These are phyloP conservation scores for Penicillium sp. DNA, from an alignment of 2,329 filamentous ascomycete species.

Conservation along the genomic window DNA sequence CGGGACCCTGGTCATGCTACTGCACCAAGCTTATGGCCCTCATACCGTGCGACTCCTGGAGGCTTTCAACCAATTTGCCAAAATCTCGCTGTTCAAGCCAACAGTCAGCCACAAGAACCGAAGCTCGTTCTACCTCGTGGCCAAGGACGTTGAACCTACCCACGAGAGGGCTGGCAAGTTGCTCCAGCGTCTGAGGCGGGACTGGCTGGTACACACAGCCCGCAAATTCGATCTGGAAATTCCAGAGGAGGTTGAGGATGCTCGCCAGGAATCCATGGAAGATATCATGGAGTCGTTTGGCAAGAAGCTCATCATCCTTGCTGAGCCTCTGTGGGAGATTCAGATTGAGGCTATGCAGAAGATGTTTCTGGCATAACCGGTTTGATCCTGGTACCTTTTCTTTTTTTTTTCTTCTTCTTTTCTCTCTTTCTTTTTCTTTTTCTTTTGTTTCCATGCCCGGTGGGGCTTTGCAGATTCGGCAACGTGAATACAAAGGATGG, in stretches of 20 bases:
- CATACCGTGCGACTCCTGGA: not conserved
- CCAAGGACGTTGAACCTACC: not conserved
- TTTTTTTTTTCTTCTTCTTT: too few species aligned
- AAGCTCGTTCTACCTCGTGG: conserved; percentile 7
- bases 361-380: not conserved
- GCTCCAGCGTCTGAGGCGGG: not conserved
- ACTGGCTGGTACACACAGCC: not conserved
- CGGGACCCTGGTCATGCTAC: conserved; percentile 3
- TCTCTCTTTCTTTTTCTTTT: too few species aligned
- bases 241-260: not conserved
- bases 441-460: too few species aligned
- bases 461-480: too few species aligned
- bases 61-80: not conserved
- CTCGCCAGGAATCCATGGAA: not conserved
- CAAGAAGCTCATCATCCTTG: not conserved
- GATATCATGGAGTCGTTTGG: not conserved
- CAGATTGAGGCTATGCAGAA: not conserved
- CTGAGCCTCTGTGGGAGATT: not conserved
- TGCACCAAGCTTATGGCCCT: not conserved
- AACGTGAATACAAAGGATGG: too few species aligned
- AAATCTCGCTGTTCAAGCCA: conserved; percentile 2
- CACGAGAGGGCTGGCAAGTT: not conserved
- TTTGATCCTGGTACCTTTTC: too few species aligned
- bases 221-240: not conserved
- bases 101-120: not conserved